phyloP scores from a whole-genome alignment of 768 basidiomycete genomes.

The Auricularia cornea region DNA sequence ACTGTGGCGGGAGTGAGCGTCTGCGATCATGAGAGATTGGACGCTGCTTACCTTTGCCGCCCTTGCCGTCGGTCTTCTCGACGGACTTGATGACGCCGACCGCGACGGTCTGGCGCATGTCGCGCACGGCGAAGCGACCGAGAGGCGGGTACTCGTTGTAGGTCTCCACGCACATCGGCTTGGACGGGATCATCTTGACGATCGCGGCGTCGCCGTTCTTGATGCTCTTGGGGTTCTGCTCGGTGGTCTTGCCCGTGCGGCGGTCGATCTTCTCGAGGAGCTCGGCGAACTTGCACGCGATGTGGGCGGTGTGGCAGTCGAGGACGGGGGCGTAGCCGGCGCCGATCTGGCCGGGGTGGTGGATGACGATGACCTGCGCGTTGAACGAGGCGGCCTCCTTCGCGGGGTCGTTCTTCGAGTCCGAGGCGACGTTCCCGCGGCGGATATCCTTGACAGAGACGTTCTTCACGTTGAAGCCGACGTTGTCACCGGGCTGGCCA shows the following conservation, averaged over 20 bases:
- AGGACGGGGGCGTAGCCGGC: slow-evolving; percentile 98
- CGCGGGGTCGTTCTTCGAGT: slow-evolving; percentile 99
- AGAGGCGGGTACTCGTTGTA: slow-evolving; percentile 98
- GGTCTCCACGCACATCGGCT: slow-evolving; percentile 92
- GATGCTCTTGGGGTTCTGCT: slow-evolving; percentile 89
- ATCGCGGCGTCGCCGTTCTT: slow-evolving; percentile 99
- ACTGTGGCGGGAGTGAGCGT: slow-evolving; percentile 35
- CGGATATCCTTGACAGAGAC: slow-evolving; percentile 99
- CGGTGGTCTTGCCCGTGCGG: slow-evolving; percentile 90
- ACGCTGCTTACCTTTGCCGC: slow-evolving; percentile 65
- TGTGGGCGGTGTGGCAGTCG: slow-evolving; percentile 99
- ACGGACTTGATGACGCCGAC: slow-evolving; percentile 98
- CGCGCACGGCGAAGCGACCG: slow-evolving; percentile 98
- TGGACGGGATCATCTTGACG: slow-evolving; percentile 91
- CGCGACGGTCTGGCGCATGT: slow-evolving; percentile 99
- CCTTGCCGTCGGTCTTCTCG: slow-evolving; percentile 84
- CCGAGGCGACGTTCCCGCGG: slow-evolving; percentile 97
- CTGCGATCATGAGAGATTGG: neutral
- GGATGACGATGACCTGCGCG: slow-evolving; percentile 99
- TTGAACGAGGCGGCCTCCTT: slow-evolving; percentile 99
- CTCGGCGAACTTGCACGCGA: slow-evolving; percentile 98
- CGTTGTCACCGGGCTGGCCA: slow-evolving; percentile 97
- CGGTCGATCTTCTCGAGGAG: slow-evolving; percentile 99
- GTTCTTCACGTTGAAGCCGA: slow-evolving; percentile 99
- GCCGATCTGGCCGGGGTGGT: slow-evolving; percentile 99